These are phyloP conservation scores for Exobasidium cylindrosporum DNA, from an alignment of 1,284 basidiomycete species.

Conservation along the genomic window DNA sequence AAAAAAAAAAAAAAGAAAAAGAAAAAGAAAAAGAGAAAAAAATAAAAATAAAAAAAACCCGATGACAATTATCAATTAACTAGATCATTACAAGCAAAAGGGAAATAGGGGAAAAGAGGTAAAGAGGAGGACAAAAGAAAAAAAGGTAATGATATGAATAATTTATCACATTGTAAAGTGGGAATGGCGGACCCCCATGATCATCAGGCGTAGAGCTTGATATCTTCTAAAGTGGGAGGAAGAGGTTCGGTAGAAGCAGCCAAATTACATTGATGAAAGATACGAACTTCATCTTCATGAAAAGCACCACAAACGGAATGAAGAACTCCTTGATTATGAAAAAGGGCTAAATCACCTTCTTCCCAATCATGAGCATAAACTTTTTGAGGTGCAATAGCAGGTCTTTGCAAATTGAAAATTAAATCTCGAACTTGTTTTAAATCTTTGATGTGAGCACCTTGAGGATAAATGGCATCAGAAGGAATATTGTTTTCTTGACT, in stretches of 20 bases:
- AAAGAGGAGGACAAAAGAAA: no score
- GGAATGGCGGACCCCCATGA: no score
- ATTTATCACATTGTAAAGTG: no score
- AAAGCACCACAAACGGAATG: slow-evolving; percentile 69
- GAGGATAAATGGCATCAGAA: slow-evolving; percentile 66
- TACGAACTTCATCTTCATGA: slow-evolving; percentile 62
- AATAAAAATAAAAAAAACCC: no score
- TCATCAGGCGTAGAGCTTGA: background rate
- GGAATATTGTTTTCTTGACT: slow-evolving; percentile 58
- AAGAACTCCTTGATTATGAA: slow-evolving; percentile 66
- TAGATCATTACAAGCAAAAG: no score
- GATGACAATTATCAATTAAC: no score
- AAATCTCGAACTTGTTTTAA: slow-evolving; percentile 69
- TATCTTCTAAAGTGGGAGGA: background rate
- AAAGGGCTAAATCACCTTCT: slow-evolving; percentile 63
- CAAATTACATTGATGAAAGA: slow-evolving; percentile 55
- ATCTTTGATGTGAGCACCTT: slow-evolving; percentile 70
- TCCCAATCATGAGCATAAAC: slow-evolving; percentile 62
- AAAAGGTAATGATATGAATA: no score
- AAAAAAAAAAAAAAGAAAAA: no score
- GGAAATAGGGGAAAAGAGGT: no score
- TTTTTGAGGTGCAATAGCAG: slow-evolving; percentile 67
- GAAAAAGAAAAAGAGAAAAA: no score
- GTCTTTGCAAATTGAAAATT: slow-evolving; percentile 74
- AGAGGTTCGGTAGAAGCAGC: background rate